phyloP scores from a whole-genome alignment of 78 protist species.

The Dictyostelium intermedium region DNA sequence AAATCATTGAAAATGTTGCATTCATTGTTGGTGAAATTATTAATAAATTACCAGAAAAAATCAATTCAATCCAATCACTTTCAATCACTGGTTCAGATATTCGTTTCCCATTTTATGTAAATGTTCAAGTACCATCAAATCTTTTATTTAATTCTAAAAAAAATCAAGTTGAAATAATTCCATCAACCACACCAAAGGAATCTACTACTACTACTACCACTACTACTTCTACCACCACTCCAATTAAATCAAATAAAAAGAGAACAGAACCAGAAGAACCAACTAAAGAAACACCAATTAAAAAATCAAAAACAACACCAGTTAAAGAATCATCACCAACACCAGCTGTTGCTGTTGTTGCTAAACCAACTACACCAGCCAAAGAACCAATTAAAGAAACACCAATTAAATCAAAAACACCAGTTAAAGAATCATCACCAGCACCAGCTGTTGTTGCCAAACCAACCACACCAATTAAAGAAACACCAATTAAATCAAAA shows the following conservation, averaged over 20 bases:
- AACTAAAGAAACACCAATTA: neutral
- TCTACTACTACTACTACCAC: neutral
- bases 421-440: neutral
- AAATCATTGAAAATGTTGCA: neutral
- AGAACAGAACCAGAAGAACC: slow-evolving; percentile 1
- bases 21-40: neutral
- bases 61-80: neutral
- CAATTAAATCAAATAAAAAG: neutral
- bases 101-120: neutral
- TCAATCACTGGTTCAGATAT: neutral
- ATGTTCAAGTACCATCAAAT: neutral
- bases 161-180: neutral
- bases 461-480: neutral
- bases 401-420: neutral
- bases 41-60: neutral
- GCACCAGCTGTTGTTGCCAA: neutral
- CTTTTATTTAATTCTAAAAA: neutral
- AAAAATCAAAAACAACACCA: neutral
- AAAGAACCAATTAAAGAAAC: neutral
- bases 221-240: neutral
- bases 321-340: neutral
- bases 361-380: neutral
- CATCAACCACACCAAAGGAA: neutral
- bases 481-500: neutral
- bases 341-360: neutral